A percentile compares a stretch with the other conserved stretches of the same genome.
phyloP scores from a whole-genome alignment of 805 yeast genomes.

The Wickerhamiella kurtzmanii region DNA sequence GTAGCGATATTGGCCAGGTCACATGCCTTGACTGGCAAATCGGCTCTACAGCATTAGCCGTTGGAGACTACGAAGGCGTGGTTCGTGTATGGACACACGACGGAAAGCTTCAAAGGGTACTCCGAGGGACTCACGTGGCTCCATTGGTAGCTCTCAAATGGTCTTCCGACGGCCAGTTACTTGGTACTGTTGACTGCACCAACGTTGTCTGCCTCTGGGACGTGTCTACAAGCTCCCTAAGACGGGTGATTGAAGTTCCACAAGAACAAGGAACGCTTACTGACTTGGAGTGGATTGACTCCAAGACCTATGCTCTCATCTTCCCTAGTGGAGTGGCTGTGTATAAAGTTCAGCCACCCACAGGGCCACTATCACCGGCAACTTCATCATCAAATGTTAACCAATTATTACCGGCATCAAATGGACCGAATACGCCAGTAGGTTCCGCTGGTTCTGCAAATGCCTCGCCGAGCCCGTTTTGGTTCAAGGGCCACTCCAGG shows the following conservation, averaged over 20 bases:
- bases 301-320: conserved; percentile 56
- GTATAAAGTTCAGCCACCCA: conserved; percentile 28
- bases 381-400: conserved; percentile 31
- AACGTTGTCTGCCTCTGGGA: conserved; percentile 55
- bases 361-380: conserved; percentile 22
- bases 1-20: conserved; percentile 1
- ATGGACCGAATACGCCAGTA: no score
- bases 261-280: conserved; percentile 5
- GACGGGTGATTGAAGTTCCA: conserved; percentile 12
- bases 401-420: not conserved
- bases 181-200: conserved; percentile 48
- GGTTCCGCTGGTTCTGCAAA: not conserved
- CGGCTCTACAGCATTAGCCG: conserved; percentile 33
- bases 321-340: conserved; percentile 40
- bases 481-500: conserved; percentile 50
- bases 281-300: conserved; percentile 64
- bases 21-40: conserved; percentile 9
- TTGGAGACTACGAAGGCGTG: conserved; percentile 60
- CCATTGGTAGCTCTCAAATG: conserved; percentile 48
- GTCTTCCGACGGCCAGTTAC: conserved; percentile 41
- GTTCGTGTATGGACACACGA: conserved; percentile 64
- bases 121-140: conserved; percentile 32
- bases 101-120: conserved; percentile 48
- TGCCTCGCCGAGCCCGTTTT: not conserved
- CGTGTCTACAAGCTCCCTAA: conserved; percentile 36